Conservation (phyloP, 2,329 filamentous ascomycete genomes). For the Fusarium ramigenum region DNA sequence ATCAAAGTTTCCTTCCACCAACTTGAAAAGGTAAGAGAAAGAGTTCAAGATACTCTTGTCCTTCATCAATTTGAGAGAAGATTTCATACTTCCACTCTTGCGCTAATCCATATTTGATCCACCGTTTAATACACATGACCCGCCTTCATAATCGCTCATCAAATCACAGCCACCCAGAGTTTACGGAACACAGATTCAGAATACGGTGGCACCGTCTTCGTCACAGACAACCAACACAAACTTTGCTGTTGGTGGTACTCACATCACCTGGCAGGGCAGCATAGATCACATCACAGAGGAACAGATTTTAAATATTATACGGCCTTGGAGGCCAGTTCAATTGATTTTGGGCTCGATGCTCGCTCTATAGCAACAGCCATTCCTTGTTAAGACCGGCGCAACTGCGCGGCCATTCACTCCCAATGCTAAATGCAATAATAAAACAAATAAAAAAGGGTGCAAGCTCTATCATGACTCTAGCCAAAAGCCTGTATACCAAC, state of each 20-base stretch:
- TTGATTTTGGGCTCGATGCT: conserved; percentile 32
- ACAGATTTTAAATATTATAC: not conserved
- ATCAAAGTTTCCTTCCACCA: not conserved
- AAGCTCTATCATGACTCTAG: conserved; percentile 1
- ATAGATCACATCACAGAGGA: not conserved
- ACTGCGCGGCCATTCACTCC: not conserved
- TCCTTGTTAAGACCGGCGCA: conserved; percentile 8
- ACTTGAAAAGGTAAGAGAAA: not conserved
- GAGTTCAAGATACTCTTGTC: conserved; percentile 22
- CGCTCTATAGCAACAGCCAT: conserved; percentile 29
- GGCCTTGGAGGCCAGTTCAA: conserved; percentile 27
- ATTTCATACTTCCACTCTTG: conserved; percentile 19
- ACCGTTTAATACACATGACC: conserved; percentile 10
- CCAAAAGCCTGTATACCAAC: not conserved
- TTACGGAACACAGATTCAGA: not conserved
- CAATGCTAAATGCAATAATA: conserved; percentile 16
- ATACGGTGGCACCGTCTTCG: not conserved
- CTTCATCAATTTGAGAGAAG: conserved; percentile 28
- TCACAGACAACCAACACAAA: not conserved
- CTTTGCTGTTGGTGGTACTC: not conserved
- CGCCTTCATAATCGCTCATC: not conserved
- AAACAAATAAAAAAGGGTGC: conserved; percentile 8
- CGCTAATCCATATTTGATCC: conserved; percentile 11
- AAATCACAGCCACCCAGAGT: not conserved
- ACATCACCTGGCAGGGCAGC: not conserved